Conservation (phyloP, 371 early-diverging fungal genomes). For the Mortierella sp. region DNA sequence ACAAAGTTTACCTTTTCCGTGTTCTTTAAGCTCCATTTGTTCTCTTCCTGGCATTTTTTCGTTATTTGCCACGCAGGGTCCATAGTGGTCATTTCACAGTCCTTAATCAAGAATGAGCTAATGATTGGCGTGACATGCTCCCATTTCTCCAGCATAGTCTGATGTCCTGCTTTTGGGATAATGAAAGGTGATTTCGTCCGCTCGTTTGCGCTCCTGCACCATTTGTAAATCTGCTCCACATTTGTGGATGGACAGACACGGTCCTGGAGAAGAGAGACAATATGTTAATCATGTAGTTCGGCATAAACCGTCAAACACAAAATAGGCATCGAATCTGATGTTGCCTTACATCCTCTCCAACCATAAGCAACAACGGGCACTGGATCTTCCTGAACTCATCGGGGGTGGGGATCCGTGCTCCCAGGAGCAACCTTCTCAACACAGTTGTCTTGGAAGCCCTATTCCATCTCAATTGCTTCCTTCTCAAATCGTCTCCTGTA, state of each 20-base stretch:
- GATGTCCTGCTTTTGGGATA: constrained; percentile 74
- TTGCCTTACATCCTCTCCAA: constrained; percentile 65
- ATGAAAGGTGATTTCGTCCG: constrained; percentile 62
- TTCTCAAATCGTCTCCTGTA: constrained; percentile 59
- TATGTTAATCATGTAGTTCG: background rate
- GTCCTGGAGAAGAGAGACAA: constrained; percentile 21
- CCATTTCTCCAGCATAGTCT: constrained; percentile 75
- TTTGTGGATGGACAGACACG: constrained; percentile 41
- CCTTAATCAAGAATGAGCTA: constrained; percentile 73
- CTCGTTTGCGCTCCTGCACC: constrained; percentile 28
- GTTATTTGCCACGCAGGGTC: constrained; percentile 75
- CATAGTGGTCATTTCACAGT: constrained; percentile 67
- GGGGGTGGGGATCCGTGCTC: constrained; percentile 63
- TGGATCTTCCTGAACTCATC: constrained; percentile 63
- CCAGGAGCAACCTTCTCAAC: constrained; percentile 65
- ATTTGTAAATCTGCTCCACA: constrained; percentile 37
- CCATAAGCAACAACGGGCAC: constrained; percentile 70
- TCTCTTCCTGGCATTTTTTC: constrained; percentile 67
- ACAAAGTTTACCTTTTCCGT: constrained; percentile 67
- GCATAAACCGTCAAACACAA: background rate
- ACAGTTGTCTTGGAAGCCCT: constrained; percentile 65
- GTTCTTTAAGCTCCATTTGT: constrained; percentile 80
- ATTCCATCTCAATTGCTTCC: constrained; percentile 78
- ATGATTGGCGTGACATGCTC: constrained; percentile 76
- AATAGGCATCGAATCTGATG: background rate